Base-by-base conservation (phyloP, 441 rosid genomes). In the Rhodomyrtus psidioides region DNA sequence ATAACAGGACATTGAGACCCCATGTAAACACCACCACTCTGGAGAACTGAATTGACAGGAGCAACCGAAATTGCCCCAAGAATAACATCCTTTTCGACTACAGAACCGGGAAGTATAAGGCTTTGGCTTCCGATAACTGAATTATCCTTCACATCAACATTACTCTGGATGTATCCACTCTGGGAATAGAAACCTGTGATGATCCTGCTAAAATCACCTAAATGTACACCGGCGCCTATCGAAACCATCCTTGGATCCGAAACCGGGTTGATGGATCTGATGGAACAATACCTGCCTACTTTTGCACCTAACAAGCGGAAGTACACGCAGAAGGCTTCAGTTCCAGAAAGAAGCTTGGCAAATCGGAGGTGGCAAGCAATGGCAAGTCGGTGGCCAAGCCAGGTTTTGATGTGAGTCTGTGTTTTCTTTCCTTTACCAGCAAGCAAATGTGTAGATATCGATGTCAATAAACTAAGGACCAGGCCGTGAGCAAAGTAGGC, bases 41-140 rank as follows among this genome's bases (percentile, higher is more conserved):
- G 92, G 83, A 94, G 96, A 82, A 90, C 88, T 55, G 94, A 90
- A 88, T 93, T 88, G 86, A 89, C 62, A 9, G 97, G 96, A 88
- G 95, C 94, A 28, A 93, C 90, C 44, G 97, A 94, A 82, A 93
- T 93, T 54, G 96, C 97, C 21, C 96, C 96, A 49, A 94, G 95
- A 88, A 94, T 86, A 7, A 91, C 97, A 82, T 91, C 91, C 17
- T 87, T 88, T 81, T 93, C 92, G 70, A 94, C 83, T 24, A 86
- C 84, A 3, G 94, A 91, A 53, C 95, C 92, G 2, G 97, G 96
- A 26, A 94, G 94, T 85, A 94, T 84, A 7, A 93, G 88, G 86
- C 96, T 92, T 87, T 94, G 95, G 89, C 92, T 94, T 62, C 96
- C 96, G 54, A 94, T 89, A 9, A 93, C 95, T 28, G 94, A 89